A percentile compares a stretch with the other conserved stretches of the same genome.
Evolutionary conservation across 2,329 filamentous ascomycete species (phyloP).

Genomic region (Ascochyta koolunga): DNA sequence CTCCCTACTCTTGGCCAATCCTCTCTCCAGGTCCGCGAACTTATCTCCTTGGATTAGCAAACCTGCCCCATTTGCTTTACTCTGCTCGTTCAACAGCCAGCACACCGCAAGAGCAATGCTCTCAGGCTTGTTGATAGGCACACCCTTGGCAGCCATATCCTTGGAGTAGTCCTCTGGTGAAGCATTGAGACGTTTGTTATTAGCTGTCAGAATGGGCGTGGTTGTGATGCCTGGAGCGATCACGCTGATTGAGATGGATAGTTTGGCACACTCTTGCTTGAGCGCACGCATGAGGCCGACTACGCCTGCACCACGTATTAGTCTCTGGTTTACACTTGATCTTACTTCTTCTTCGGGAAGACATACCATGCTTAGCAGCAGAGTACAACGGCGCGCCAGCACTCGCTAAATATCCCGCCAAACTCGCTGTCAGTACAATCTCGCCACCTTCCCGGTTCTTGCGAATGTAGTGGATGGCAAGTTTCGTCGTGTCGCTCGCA

Average conservation of each 20-base stretch:
- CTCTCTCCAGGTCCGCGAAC: constrained; percentile 54
- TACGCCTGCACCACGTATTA: constrained; percentile 36
- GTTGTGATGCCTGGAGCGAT: constrained; percentile 58
- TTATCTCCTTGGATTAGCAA: constrained; percentile 54
- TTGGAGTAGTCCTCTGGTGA: constrained; percentile 50
- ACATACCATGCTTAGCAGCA: constrained; percentile 56
- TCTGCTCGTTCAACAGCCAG: constrained; percentile 53
- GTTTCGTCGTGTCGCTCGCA: constrained; percentile 54
- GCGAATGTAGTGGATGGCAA: constrained; percentile 56
- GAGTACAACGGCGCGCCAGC: constrained; percentile 57
- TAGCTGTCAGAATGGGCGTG: constrained; percentile 51
- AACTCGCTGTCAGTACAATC: constrained; percentile 56
- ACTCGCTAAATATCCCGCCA: constrained; percentile 57
- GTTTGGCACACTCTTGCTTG: constrained; percentile 56
- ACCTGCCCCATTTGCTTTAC: constrained; percentile 53
- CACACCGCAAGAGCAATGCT: constrained; percentile 54
- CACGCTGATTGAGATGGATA: constrained; percentile 54
- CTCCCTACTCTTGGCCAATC: constrained; percentile 53
- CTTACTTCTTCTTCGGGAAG: neutral
- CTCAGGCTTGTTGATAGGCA: constrained; percentile 56
- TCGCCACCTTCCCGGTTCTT: constrained; percentile 51
- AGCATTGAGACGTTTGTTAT: constrained; percentile 36
- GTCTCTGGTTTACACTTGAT: neutral
- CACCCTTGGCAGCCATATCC: constrained; percentile 52
- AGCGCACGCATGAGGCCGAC: constrained; percentile 58